Evolutionary conservation across 345 rosid species (phyloP), one percentile per base, ranked within the genome.

Genomic region (Syzygium aqueum): DNA sequence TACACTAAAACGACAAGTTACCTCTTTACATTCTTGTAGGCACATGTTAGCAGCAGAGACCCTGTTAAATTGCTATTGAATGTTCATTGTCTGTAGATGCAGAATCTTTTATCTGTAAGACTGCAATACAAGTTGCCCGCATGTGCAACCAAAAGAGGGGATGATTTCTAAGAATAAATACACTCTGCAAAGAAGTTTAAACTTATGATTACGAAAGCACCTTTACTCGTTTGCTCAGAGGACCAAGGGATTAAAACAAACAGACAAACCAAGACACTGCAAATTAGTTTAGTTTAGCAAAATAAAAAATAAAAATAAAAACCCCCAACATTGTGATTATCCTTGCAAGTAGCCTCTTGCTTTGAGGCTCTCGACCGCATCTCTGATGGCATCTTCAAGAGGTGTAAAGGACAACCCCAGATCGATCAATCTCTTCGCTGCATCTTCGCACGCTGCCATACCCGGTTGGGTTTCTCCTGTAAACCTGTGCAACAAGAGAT

Each of bases 391-490:
- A 51, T 93, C 96, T 91, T 94, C 98, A n/a, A 95, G 88, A 3
- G 94, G 90, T 7, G 93, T 93, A 89, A 96, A 97, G 73, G 88
- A 88, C 53, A 97, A 16, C 37, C 98, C 98, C 33, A 94, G 91
- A 83, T 93, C 87, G 1, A 94, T 92, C 88, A 96, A 88, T 89
- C 93, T 93, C 94, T 96, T 94, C 56, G 97, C 97, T n/a, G 98
- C 96, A 85, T 94, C 93, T 73, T 91, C 33, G 89, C 97, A 90
- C 3, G 92, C 63, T 84, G 85, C 84, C 86, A 96, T 89, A 8
- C 98, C 97, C 0, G 96, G 96, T 43, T 97, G 97, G 65, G 98
- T 97, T 89, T 93, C 96, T 52, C 87, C 90, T 3, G 37, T 57
- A 87, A 96, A 94, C 90, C 91, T 93, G 92, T 28, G 61, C 11